phyloP scores from a whole-genome alignment of 441 rosid genomes.

The Croton setiger region DNA sequence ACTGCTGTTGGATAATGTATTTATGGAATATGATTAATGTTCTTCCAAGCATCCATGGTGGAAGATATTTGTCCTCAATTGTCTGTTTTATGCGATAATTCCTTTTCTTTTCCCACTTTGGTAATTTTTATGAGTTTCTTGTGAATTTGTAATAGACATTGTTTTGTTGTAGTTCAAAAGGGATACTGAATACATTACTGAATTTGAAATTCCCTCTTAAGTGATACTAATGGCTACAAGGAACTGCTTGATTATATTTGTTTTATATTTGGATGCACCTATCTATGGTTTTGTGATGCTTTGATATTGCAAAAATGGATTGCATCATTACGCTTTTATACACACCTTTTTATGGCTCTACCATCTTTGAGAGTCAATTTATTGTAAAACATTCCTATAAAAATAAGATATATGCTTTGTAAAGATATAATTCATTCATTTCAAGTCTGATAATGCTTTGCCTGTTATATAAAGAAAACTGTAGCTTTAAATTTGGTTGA shows the following conservation, averaged over 20 bases:
- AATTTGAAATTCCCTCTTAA: neutral
- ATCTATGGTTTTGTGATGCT: neutral
- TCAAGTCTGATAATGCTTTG: too few relatives aligned
- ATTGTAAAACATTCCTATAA: neutral
- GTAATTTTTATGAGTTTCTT: neutral
- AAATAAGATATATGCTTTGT: neutral
- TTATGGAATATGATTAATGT: too few relatives aligned
- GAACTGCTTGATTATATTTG: neutral
- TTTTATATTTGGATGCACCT: too few relatives aligned
- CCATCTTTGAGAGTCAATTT: neutral
- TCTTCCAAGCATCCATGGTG: neutral
- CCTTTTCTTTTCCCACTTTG: neutral
- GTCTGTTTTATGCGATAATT: neutral
- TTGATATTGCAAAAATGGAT: neutral
- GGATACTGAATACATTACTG: neutral
- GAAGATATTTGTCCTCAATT: too few relatives aligned
- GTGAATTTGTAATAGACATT: neutral
- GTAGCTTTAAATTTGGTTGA: too few relatives aligned
- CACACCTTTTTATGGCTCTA: neutral
- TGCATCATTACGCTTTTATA: neutral
- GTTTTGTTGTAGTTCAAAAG: neutral
- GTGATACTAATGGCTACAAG: neutral
- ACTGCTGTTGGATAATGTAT: too few relatives aligned
- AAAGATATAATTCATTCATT: too few relatives aligned
- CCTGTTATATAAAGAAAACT: too few relatives aligned